A percentile compares a stretch with the other conserved stretches of the same genome.
These are phyloP conservation scores for Mycosarcoma mackinlayi DNA, from an alignment of 1,284 basidiomycete species.

Conservation along the genomic window DNA sequence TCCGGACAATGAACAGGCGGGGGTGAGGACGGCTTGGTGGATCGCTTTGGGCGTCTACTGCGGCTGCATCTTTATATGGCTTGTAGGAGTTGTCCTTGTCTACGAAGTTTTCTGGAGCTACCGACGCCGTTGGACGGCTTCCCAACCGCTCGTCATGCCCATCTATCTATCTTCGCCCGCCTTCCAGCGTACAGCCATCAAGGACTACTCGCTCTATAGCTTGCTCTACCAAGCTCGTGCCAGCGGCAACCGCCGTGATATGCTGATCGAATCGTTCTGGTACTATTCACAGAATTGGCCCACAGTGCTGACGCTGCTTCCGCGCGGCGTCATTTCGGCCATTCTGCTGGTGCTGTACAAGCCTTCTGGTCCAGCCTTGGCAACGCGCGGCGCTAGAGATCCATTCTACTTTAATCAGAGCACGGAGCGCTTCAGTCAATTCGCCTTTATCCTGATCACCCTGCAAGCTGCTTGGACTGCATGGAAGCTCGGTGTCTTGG, in stretches of 20 bases:
- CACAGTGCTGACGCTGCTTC: slow-evolving; percentile 49
- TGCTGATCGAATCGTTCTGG: slow-evolving; percentile 52
- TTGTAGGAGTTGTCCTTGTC: slow-evolving; percentile 46
- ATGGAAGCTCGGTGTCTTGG: slow-evolving; percentile 44
- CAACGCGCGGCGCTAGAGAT: slow-evolving; percentile 24
- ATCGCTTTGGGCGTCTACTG: slow-evolving; percentile 48
- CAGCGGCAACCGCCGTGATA: slow-evolving; percentile 25
- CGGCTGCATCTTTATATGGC: slow-evolving; percentile 34
- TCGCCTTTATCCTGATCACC: slow-evolving; percentile 42
- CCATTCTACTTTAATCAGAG: slow-evolving; percentile 32
- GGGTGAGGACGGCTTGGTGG: slow-evolving; percentile 46
- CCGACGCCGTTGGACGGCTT: slow-evolving; percentile 28
- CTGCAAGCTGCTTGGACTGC: slow-evolving; percentile 50
- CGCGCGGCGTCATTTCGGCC: slow-evolving; percentile 46
- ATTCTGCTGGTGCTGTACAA: slow-evolving; percentile 42
- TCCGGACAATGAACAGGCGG: slow-evolving; percentile 31
- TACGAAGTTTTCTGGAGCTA: slow-evolving; percentile 43
- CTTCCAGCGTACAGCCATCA: slow-evolving; percentile 39
- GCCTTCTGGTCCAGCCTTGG: slow-evolving; percentile 19
- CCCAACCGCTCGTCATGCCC: slow-evolving; percentile 39
- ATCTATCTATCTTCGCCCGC: slow-evolving; percentile 52
- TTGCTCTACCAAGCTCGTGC: slow-evolving; percentile 46
- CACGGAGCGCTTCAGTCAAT: slow-evolving; percentile 29
- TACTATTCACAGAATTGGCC: slow-evolving; percentile 59
- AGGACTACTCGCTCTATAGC: slow-evolving; percentile 51